A percentile compares a stretch with the other conserved stretches of the same genome.
These are phyloP conservation scores for Neonectria ditissima DNA, from an alignment of 2,329 filamentous ascomycete species.

Conservation along the genomic window DNA sequence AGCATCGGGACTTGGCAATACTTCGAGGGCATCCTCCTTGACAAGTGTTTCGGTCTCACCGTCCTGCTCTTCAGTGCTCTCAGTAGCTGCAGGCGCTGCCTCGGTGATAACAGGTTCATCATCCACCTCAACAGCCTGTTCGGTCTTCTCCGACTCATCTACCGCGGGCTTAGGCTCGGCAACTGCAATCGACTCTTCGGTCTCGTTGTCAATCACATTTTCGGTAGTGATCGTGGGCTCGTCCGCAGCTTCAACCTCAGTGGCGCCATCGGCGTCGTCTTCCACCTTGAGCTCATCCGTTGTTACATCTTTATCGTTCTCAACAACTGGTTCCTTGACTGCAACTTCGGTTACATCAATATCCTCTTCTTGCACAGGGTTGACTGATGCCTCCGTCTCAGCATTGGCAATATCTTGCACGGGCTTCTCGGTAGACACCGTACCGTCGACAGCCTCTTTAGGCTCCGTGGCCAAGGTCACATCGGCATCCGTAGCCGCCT, in stretches of 20 bases:
- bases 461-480: not conserved
- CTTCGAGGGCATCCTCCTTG: slow-evolving; percentile 26
- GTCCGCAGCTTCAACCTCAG: slow-evolving; percentile 10
- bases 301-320: slow-evolving; percentile 27
- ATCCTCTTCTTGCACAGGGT: slow-evolving; percentile 21
- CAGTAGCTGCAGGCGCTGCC: not conserved
- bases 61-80: not conserved
- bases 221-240: slow-evolving; percentile 4
- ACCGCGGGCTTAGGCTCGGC: not conserved
- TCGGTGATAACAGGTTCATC: not conserved
- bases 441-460: slow-evolving; percentile 1
- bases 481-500: slow-evolving; percentile 26
- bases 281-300: slow-evolving; percentile 15
- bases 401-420: slow-evolving; percentile 25
- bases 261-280: slow-evolving; percentile 1
- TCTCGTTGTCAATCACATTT: slow-evolving; percentile 3
- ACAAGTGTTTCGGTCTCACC: slow-evolving; percentile 19
- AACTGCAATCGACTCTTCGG: not conserved
- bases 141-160: not conserved
- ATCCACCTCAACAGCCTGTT: not conserved
- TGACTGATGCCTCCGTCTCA: slow-evolving; percentile 20
- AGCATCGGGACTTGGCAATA: slow-evolving; percentile 4
- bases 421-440: slow-evolving; percentile 21
- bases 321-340: slow-evolving; percentile 21
- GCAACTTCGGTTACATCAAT: slow-evolving; percentile 14